Conservation (phyloP, 805 yeast genomes). For the Kuraishia cidri region DNA sequence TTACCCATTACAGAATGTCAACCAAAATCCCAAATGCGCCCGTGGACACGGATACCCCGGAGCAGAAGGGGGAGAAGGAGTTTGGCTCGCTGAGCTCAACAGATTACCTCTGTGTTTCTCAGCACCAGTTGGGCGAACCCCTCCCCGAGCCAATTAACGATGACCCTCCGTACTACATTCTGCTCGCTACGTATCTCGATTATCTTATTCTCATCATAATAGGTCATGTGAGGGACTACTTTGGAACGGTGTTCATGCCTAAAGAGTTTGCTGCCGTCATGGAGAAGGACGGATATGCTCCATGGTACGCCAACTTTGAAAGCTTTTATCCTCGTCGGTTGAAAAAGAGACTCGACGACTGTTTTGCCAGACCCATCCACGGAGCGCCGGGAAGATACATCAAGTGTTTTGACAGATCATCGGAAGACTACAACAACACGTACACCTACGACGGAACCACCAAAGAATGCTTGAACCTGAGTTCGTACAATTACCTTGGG, state of each 20-base stretch:
- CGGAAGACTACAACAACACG: conserved; percentile 54
- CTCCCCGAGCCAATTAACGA: conserved; percentile 58
- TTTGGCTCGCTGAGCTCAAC: conserved; percentile 61
- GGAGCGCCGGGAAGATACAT: conserved; percentile 96
- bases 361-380: conserved; percentile 92
- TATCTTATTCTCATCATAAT: conserved; percentile 77
- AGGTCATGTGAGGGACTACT: conserved; percentile 87
- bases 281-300: conserved; percentile 87
- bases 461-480: conserved; percentile 72
- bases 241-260: conserved; percentile 68
- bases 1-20: no score
- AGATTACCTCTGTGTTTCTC: conserved; percentile 56
- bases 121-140: conserved; percentile 47
- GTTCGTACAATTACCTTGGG: conserved; percentile 91
- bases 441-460: conserved; percentile 73
- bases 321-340: conserved; percentile 88
- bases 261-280: conserved; percentile 55
- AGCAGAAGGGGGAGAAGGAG: conserved; percentile 49
- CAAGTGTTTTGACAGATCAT: conserved; percentile 68
- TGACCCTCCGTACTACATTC: conserved; percentile 79
- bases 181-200: conserved; percentile 76
- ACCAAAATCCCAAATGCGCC: conserved; percentile 23
- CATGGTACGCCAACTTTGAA: conserved; percentile 92
- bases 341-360: conserved; percentile 85
- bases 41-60: conserved; percentile 12